Evolutionary conservation across 2,329 filamentous ascomycete genomes (phyloP).

Genomic region (Pseudocercospora musae): DNA sequence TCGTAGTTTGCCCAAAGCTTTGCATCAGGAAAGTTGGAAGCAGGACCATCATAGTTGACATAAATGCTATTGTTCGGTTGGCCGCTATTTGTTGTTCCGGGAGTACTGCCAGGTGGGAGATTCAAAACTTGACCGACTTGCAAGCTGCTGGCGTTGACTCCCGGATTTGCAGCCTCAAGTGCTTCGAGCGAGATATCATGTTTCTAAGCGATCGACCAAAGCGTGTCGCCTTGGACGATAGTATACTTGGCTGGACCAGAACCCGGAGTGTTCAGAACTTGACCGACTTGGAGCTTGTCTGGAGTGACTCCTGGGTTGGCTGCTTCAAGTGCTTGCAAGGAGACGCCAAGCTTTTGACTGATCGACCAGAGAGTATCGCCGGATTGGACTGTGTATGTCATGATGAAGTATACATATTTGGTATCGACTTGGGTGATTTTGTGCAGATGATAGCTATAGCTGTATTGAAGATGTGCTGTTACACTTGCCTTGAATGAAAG

Average conservation of each 20-base stretch:
- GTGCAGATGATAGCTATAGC: background rate
- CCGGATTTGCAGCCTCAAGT: conserved; percentile 8
- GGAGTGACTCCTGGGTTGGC: conserved; percentile 5
- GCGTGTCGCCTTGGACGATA: conserved; percentile 6
- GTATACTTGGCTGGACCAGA: conserved; percentile 3
- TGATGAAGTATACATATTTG: background rate
- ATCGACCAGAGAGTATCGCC: conserved; percentile 12
- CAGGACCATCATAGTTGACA: conserved; percentile 1
- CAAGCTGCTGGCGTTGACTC: conserved; percentile 3
- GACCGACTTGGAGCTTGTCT: conserved; percentile 5
- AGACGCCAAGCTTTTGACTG: conserved; percentile 5
- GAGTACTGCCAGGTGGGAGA: background rate
- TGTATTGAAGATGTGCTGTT: background rate
- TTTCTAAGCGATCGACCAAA: conserved; percentile 4
- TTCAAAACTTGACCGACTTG: conserved; percentile 4
- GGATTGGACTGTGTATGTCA: conserved; percentile 5
- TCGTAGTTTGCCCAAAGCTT: conserved; percentile 6
- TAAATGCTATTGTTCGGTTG: background rate
- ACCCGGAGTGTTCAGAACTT: conserved; percentile 6
- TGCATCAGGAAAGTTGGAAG: conserved; percentile 4
- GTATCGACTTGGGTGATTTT: background rate
- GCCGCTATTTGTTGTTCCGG: background rate
- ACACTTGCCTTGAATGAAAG: background rate
- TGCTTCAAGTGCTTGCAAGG: conserved; percentile 3
- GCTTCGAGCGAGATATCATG: conserved; percentile 1